These are phyloP conservation scores for Eucalyptus fibrosa DNA, from an alignment of 345 rosid genomes.

Conservation along the genomic window DNA sequence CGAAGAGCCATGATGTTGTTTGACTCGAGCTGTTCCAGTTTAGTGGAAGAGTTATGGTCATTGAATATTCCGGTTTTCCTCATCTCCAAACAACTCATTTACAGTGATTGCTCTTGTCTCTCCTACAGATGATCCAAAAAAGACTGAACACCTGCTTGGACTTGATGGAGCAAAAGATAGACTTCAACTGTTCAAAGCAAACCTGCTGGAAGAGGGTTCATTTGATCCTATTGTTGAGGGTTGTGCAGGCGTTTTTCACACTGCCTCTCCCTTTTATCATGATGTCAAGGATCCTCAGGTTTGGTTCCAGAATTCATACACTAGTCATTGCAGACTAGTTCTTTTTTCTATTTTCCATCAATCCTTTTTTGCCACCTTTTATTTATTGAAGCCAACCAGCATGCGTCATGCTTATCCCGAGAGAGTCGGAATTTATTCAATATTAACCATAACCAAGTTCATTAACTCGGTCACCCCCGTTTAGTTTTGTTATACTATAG, in stretches of 20 bases:
- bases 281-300: slow-evolving; percentile 87
- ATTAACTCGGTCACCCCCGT: neutral
- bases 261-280: slow-evolving; percentile 70
- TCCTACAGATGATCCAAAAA: slow-evolving; percentile 51
- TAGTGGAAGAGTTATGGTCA: neutral
- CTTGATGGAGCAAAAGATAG: slow-evolving; percentile 78
- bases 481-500: neutral
- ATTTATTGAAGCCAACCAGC: neutral
- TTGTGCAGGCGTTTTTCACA: slow-evolving; percentile 77
- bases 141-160: slow-evolving; percentile 45
- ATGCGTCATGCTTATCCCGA: neutral
- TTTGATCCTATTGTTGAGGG: slow-evolving; percentile 61
- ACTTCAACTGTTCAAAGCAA: slow-evolving; percentile 65
- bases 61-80: neutral
- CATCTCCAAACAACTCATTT: neutral
- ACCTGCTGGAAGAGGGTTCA: slow-evolving; percentile 71
- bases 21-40: neutral
- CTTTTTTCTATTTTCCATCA: neutral
- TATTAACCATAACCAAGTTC: neutral
- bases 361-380: neutral
- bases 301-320: neutral
- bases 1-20: neutral
- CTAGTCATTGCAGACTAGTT: neutral
- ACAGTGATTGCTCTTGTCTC: neutral
- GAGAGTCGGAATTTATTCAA: neutral